Base-by-base conservation (phyloP, 2,329 filamentous ascomycete species). In the Colletotrichum falcatum region DNA sequence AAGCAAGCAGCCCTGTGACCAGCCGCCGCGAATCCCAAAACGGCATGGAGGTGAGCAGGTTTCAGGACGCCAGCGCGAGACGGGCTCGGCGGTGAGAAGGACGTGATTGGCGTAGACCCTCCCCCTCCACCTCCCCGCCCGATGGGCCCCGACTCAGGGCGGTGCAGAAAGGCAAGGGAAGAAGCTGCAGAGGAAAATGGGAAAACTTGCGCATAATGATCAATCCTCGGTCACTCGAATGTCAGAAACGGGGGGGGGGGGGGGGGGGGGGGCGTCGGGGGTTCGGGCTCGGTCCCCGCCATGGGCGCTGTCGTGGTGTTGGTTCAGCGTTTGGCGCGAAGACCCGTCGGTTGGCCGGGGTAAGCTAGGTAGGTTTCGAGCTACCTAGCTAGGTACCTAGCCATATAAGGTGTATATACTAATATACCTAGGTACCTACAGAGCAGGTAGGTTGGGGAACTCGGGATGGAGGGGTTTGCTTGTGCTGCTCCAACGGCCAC, bases 1-100 rank as follows among this genome's bases (percentile, higher is more conserved):
- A 70, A 70, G 67, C 67, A 70, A 56, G n/a, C 63, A 67, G 67
- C 67, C 67, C 58, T 70, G 67, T 70, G 67, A 70, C 58, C 67
- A 65, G 51, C 67, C 53, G 49, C 64, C 67, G 33, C 58, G 63
- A 54, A 44, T 58, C 67, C 64, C 64, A 70, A 70, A 70, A 66
- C 63, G 67, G 67, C 58, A 70, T 70, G 44, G 67, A 70, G 64
- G 67, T 70, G 67, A 70, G 67, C 67, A 70, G 60, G 67, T 70
- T 70, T 70, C 67, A 70, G 67, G 58, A 62, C 67, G 63, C 67
- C 63, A 59, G 56, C 58, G 67, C 66, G 61, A 62, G 67, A 58
- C 67, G 63, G 67, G 59, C 49, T 42, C 11, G 51, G 53, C 58
- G 66, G 64, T 59, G 54, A 48, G 53, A 26, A 58, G 7, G 23